These are phyloP conservation scores for Penicillium cinerascens DNA, from an alignment of 495 filamentous ascomycete species.

Conservation along the genomic window DNA sequence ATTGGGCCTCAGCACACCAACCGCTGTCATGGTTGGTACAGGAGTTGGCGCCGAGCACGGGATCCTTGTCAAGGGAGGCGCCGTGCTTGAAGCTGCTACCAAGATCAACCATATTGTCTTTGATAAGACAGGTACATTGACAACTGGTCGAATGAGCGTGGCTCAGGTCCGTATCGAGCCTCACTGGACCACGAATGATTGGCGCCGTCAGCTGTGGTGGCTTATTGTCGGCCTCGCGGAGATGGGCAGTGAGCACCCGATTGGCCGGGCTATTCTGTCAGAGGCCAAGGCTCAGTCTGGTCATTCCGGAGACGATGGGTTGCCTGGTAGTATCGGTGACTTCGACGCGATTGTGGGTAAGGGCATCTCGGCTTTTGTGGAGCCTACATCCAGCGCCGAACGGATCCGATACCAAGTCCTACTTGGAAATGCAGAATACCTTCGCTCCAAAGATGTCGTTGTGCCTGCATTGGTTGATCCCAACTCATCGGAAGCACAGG, in stretches of 20 bases:
- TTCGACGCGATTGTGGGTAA: slow-evolving; percentile 82
- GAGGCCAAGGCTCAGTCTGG: slow-evolving; percentile 72
- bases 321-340: slow-evolving; percentile 79
- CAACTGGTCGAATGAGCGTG: slow-evolving; percentile 91
- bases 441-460: slow-evolving; percentile 61
- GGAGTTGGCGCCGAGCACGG: slow-evolving; percentile 95
- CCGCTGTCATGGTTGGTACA: slow-evolving; percentile 98
- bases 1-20: slow-evolving; percentile 88
- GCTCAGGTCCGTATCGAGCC: slow-evolving; percentile 62
- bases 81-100: slow-evolving; percentile 87
- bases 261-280: slow-evolving; percentile 76
- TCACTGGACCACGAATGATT: slow-evolving; percentile 65
- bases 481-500: slow-evolving; percentile 23
- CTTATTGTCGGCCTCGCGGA: slow-evolving; percentile 88
- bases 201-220: slow-evolving; percentile 84
- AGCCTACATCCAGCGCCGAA: slow-evolving; percentile 65
- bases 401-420: slow-evolving; percentile 70
- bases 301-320: slow-evolving; percentile 63
- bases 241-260: slow-evolving; percentile 90
- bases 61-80: slow-evolving; percentile 94
- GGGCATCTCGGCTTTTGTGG: slow-evolving; percentile 78
- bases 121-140: slow-evolving; percentile 98
- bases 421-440: slow-evolving; percentile 76
- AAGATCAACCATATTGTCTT: slow-evolving; percentile 91
- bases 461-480: slow-evolving; percentile 62